phyloP scores from a whole-genome alignment of 345 rosid genomes.

The Camelina hispida region DNA sequence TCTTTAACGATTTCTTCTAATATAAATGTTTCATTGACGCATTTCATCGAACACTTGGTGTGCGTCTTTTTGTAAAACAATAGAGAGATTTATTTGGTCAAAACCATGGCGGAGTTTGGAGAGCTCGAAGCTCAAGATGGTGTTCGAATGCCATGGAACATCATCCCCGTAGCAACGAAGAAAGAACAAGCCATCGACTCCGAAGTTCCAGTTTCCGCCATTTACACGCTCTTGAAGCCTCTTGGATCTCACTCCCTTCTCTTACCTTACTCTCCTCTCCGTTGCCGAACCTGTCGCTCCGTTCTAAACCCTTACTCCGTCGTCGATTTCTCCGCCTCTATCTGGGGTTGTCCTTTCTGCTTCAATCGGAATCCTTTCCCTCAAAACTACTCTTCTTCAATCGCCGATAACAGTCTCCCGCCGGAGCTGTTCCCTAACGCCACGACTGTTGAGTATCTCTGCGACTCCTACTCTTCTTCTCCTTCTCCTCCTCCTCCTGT shows the following conservation, averaged over 20 bases:
- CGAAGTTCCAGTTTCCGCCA: conserved; percentile 79
- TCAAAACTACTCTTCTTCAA: conserved; percentile 69
- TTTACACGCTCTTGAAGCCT: conserved; percentile 79
- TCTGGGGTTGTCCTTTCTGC: conserved; percentile 96
- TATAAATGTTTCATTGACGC: neutral
- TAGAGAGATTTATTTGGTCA: neutral
- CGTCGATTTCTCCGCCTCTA: conserved; percentile 80
- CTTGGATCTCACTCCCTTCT: conserved; percentile 58
- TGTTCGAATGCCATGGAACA: conserved; percentile 87
- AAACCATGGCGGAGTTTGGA: conserved; percentile 62
- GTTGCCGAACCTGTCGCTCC: conserved; percentile 90
- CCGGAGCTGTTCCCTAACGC: conserved; percentile 90
- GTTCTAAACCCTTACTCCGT: conserved; percentile 79
- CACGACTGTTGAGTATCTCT: conserved; percentile 84
- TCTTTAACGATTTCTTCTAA: neutral
- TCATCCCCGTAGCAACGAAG: conserved; percentile 69
- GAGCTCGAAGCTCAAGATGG: conserved; percentile 83
- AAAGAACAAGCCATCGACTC: conserved; percentile 65
- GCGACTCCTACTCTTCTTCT: conserved; percentile 43
- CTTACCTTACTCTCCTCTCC: conserved; percentile 86
- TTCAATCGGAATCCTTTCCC: conserved; percentile 92
- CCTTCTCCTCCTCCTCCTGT: conserved; percentile 57
- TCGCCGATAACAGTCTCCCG: conserved; percentile 81
- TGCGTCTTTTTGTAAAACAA: neutral
- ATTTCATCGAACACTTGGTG: conserved; percentile 23